These are phyloP conservation scores for Wickerhamiella sorbophila DNA, from an alignment of 805 yeast genomes.

Conservation along the genomic window DNA sequence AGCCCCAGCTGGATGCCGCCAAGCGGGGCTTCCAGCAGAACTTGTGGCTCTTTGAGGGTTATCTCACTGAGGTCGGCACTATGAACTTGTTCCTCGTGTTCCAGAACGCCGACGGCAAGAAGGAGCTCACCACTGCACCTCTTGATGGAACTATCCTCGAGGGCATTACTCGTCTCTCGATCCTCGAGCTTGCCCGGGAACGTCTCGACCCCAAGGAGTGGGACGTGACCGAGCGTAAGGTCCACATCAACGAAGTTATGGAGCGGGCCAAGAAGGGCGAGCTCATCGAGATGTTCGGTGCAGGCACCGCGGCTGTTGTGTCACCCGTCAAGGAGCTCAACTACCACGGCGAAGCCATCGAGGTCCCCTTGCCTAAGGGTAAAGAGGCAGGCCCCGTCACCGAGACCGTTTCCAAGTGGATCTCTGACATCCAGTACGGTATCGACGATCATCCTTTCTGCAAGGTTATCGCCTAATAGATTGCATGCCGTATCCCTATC, in stretches of 20 bases:
- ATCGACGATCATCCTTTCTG: slow-evolving; percentile 41
- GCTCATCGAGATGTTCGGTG: slow-evolving; percentile 86
- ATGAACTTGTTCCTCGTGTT: slow-evolving; percentile 91
- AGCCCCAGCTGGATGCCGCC: slow-evolving; percentile 85
- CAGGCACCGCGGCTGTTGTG: slow-evolving; percentile 97
- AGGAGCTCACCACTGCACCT: slow-evolving; percentile 91
- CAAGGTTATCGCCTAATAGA: slow-evolving; percentile 9
- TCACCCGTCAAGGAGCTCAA: slow-evolving; percentile 84
- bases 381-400: slow-evolving; percentile 54
- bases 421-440: slow-evolving; percentile 83
- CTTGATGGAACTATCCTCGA: slow-evolving; percentile 93
- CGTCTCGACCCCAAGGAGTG: slow-evolving; percentile 64
- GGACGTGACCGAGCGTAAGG: slow-evolving; percentile 72
- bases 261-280: slow-evolving; percentile 68
- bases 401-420: slow-evolving; percentile 68
- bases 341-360: slow-evolving; percentile 56
- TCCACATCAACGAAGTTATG: slow-evolving; percentile 64
- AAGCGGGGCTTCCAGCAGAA: slow-evolving; percentile 87
- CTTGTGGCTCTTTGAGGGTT: slow-evolving; percentile 82
- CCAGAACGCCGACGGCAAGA: slow-evolving; percentile 62
- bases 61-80: slow-evolving; percentile 93
- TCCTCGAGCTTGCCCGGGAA: slow-evolving; percentile 61
- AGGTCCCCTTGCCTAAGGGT: slow-evolving; percentile 69
- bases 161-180: slow-evolving; percentile 92
- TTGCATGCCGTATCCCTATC: no score